phyloP scores from a whole-genome alignment of 2,329 filamentous ascomycete species.

The Xylariales sp. region DNA sequence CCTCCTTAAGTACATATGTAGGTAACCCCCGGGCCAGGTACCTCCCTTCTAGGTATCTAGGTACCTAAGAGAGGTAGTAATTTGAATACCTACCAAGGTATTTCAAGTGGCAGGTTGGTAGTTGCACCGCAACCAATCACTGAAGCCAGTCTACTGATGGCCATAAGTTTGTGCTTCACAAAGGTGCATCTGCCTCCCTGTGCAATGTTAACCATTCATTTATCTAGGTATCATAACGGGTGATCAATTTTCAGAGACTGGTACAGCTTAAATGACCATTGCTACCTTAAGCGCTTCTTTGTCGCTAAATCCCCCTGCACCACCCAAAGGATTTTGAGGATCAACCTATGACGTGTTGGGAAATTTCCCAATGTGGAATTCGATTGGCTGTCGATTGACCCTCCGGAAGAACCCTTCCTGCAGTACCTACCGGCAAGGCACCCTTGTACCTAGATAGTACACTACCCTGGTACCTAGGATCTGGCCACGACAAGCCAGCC shows the following conservation, averaged over 20 bases:
- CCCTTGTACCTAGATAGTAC: background rate
- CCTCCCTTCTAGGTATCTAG: too few relatives aligned
- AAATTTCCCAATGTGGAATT: conserved; percentile 35
- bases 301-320: conserved; percentile 23
- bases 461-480: too few relatives aligned
- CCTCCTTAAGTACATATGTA: background rate
- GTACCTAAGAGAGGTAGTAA: background rate
- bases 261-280: background rate
- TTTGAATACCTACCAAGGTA: background rate
- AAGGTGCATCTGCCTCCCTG: conserved; percentile 27
- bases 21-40: too few relatives aligned
- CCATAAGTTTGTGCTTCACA: conserved; percentile 22
- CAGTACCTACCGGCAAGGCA: conserved; percentile 2
- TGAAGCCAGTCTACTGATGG: background rate
- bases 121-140: conserved; percentile 24
- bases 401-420: conserved; percentile 2
- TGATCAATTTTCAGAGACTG: background rate
- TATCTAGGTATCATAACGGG: background rate
- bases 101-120: conserved; percentile 13
- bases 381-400: conserved; percentile 32
- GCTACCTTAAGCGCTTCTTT: conserved; percentile 24
- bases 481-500: too few relatives aligned
- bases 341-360: conserved; percentile 33
- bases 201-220: conserved; percentile 30
- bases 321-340: conserved; percentile 21